Base-by-base conservation (phyloP, 2,329 filamentous ascomycete species). In the Aspergillus novofumigatus region DNA sequence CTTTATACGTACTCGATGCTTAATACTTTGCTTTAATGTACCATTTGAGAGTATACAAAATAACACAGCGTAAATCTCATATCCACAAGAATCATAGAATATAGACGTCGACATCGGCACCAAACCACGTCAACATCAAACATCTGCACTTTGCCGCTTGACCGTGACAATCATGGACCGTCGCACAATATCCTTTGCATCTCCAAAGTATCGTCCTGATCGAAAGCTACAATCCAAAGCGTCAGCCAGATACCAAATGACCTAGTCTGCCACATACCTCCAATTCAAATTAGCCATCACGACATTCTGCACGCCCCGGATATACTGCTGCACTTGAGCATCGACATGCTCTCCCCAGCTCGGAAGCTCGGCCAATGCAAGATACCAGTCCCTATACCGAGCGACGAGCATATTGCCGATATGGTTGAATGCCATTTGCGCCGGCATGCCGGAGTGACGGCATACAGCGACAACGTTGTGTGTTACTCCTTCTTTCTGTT, bases 371-470 rank as follows among this genome's bases (percentile, higher is more conserved):
- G 66, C 56, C 3, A 64, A 59, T 0, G 65, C 61, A 25, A 66
- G 55, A 50, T 66, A 66, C 67, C 67, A 68, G 25, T 59, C 60
- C 9, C 58, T 52, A 48, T 68, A 67, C 35, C 67, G 58, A 7
- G 52, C 35, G 14, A 54, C 44, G n/a, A 69, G 56, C 51, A 69
- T 59, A 8, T 51, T 47, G 20, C 58, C 59, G 6, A 67, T 55
- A 41, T 56, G 51, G 50, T 67, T 61, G 56, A 67, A 69, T 20
- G 65, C 66, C 44, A 58, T 53, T 51, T 68, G 66, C 17, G 64
- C 58, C 2, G 63, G 51, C 42, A 61, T 57, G 21, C 64, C 60
- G 2, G 55, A 49, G 28, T 52, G 52, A 23, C 62, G 57, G 58
- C 57, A 62, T 32, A 65, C 54, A 28, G 60, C 61, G 28, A 67